Evolutionary conservation across 2,329 filamentous ascomycete genomes (phyloP).

Genomic region (Salinomyces thailandicus): DNA sequence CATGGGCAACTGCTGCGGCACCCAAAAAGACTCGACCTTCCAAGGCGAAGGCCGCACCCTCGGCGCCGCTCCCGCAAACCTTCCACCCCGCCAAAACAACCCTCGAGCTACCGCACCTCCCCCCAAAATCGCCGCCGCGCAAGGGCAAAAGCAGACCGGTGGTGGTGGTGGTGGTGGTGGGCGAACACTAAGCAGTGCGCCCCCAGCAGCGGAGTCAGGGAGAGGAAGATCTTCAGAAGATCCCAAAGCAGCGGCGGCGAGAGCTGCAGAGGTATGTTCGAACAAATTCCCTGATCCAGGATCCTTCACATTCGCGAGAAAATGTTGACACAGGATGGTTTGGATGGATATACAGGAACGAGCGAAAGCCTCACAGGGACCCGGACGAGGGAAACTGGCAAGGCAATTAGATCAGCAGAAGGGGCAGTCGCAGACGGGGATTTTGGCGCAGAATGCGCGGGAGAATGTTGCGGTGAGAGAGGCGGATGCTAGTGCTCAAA

Average conservation of each 20-base stretch:
- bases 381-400: slow-evolving; percentile 55
- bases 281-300: no score
- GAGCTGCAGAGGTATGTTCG: slow-evolving; percentile 75
- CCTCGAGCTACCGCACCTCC: slow-evolving; percentile 32
- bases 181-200: slow-evolving; percentile 52
- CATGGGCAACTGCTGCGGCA: slow-evolving; percentile 87
- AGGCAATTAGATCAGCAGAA: slow-evolving; percentile 64
- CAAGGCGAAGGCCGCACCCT: slow-evolving; percentile 62
- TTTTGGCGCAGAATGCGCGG: slow-evolving; percentile 56
- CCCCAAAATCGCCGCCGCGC: slow-evolving; percentile 37
- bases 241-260: slow-evolving; percentile 62
- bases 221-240: slow-evolving; percentile 38
- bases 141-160: no score
- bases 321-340: no score
- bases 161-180: no score
- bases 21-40: slow-evolving; percentile 55
- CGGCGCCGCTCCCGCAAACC: slow-evolving; percentile 43
- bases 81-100: slow-evolving; percentile 31
- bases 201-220: no score
- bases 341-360: no score
- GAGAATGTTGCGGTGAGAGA: slow-evolving; percentile 57
- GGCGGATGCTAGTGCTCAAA: slow-evolving; percentile 51
- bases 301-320: no score
- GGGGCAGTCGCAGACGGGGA: slow-evolving; percentile 58
- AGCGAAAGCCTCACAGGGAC: slow-evolving; percentile 46